Percentiles rank a stretch among this genome's conserved stretches.
These are phyloP conservation scores for Leccinum aurantiacum DNA, from an alignment of 768 basidiomycete species.

Conservation along the genomic window DNA sequence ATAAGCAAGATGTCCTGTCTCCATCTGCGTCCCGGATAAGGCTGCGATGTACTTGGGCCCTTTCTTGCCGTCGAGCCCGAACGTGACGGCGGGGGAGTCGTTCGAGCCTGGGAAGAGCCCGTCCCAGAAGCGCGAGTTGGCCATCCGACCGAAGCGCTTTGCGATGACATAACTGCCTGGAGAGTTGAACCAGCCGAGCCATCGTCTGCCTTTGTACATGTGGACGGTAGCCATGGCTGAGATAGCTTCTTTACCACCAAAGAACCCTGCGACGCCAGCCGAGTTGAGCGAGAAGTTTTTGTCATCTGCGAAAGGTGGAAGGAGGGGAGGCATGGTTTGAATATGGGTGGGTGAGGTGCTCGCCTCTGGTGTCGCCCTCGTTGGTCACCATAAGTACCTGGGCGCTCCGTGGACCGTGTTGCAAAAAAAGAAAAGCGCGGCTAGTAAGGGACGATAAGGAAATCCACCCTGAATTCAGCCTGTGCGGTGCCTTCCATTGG, in stretches of 20 bases:
- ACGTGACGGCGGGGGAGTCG: slow-evolving; percentile 24
- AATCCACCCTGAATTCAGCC: not conserved
- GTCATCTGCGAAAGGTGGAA: slow-evolving; percentile 4
- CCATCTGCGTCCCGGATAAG: slow-evolving; percentile 32
- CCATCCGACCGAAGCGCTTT: slow-evolving; percentile 33
- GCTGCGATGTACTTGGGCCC: slow-evolving; percentile 28
- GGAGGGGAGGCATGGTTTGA: slow-evolving; percentile 14
- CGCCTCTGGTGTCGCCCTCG: not conserved
- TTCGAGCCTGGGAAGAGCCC: slow-evolving; percentile 33
- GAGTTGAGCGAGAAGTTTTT: slow-evolving; percentile 26
- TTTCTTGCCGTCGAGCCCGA: slow-evolving; percentile 29
- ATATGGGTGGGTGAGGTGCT: not conserved
- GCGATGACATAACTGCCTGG: slow-evolving; percentile 36
- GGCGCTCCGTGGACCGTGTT: not conserved
- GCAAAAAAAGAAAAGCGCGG: not conserved
- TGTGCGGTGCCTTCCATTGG: not conserved
- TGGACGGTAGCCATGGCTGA: slow-evolving; percentile 36
- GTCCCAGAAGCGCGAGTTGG: slow-evolving; percentile 33
- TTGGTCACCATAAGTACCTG: slow-evolving; percentile 2
- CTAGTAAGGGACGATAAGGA: not conserved
- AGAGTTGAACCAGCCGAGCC: slow-evolving; percentile 38
- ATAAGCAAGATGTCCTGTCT: slow-evolving; percentile 30
- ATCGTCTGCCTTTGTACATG: slow-evolving; percentile 30
- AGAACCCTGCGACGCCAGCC: slow-evolving; percentile 36
- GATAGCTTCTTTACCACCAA: slow-evolving; percentile 39